Conservation (phyloP, 768 basidiomycete species). For the Cyclocybe aegerita region DNA sequence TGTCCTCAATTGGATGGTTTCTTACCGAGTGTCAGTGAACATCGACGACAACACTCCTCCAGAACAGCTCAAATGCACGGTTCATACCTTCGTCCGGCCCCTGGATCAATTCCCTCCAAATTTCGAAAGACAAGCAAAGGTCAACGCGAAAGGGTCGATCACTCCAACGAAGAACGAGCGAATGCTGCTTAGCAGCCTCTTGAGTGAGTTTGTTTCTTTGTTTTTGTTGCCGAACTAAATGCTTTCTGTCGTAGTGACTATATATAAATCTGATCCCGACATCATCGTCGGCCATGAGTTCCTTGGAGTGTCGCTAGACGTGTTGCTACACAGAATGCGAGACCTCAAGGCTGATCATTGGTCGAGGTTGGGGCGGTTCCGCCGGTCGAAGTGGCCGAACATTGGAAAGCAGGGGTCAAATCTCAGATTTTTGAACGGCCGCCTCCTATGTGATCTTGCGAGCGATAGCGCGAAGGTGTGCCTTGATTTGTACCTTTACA, state of each 20-base stretch:
- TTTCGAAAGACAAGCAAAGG: conserved; percentile 71
- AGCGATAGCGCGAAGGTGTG: conserved; percentile 92
- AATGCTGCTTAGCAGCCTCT: conserved; percentile 77
- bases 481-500: neutral
- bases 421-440: conserved; percentile 77
- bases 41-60: conserved; percentile 93
- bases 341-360: conserved; percentile 91
- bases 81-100: conserved; percentile 88
- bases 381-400: conserved; percentile 78
- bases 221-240: neutral
- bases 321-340: conserved; percentile 87
- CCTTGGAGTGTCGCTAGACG: conserved; percentile 84
- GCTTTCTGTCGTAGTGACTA: conserved; percentile 44
- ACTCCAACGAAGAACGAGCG: conserved; percentile 79
- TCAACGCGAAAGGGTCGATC: conserved; percentile 66
- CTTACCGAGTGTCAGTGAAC: conserved; percentile 48
- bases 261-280: conserved; percentile 90
- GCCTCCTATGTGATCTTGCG: conserved; percentile 88
- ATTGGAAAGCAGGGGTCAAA: conserved; percentile 85
- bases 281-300: conserved; percentile 96
- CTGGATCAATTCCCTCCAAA: conserved; percentile 83
- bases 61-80: conserved; percentile 77
- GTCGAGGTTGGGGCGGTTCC: conserved; percentile 90
- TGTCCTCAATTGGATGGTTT: neutral
- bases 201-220: conserved; percentile 48